Evolutionary conservation across 192 early-diverging fungal genomes (phyloP), one percentile per base, ranked within the genome.

Genomic region (Coemansia sp.): DNA sequence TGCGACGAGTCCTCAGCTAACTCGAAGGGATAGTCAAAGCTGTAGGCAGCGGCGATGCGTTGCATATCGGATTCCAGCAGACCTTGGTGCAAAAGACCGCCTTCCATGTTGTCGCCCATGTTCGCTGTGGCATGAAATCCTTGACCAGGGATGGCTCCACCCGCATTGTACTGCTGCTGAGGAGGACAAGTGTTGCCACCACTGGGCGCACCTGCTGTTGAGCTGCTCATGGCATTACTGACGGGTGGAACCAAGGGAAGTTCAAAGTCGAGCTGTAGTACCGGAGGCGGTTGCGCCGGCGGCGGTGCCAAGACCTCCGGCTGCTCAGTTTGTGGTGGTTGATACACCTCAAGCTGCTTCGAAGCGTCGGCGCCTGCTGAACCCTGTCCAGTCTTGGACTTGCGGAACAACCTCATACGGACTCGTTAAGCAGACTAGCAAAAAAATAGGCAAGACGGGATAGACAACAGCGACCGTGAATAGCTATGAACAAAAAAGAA

Each of bases 381-480:
- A 18, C 57, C 73, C 3, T 42, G 73, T 34, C 60, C 69, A 15
- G 66, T 38, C 49, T 84, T 84, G 40, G 70, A 70, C 43, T 84
- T 84, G 46, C 81, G 81, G 54, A 84, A 84, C 22, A 84, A 68
- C 46, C 81, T 67, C 81, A 84, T 82, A 22, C 10, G 18, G 5
- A 31, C 33, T 38, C 3, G 16, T 33, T 55, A 16, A 34, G 42
- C 8, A 13, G 33, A n/a, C 27, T 59, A 60, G 31, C 15, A 60
- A 60, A 36, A 12, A 52, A 47, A 42, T 8, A 49, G 41, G 41
- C 22, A 7, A 67, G 8, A 15, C 18, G n/a, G 3, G 65, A 51
- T 66, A 42, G 44, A 66, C 10, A 49, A 46, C 29, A 38, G 36
- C 12, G 43, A 15, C 43, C 5, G 12, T 13, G 13, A 15, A 44